Base-by-base conservation (phyloP, 2,329 filamentous ascomycete genomes). In the Proliferodiscus dingleyae region DNA sequence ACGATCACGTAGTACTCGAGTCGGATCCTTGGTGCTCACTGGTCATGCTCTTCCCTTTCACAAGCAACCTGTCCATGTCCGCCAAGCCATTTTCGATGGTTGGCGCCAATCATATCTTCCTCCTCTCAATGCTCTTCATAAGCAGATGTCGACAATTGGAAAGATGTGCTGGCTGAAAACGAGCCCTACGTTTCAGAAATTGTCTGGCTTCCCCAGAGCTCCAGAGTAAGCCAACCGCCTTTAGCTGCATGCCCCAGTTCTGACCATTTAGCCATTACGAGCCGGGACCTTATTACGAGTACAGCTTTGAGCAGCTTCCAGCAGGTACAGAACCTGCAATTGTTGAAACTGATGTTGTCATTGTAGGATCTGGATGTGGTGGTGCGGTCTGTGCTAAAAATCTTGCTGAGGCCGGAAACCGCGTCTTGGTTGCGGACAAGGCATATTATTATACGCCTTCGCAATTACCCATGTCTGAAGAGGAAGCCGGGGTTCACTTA, bases 321-420 rank as follows among this genome's bases (percentile, higher is more conserved):
- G 36, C 45, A 3, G 28, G 50, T 2, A 43, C 59, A 2, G 63
- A 60, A 5, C 70, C 78, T 0, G 79, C 82, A 51, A 72, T 74
- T 3, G 68, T 94, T 30, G 80, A 89, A 43, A 84, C 86, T 0
- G 91, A 96, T 63, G 80, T 95, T 1, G 80, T 95, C 32, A 81
- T 96, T 47, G 75, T 96, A 16, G 90, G 90, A 2, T 93, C 87
- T 29, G 90, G 90, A 22, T 94, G 87, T 57, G 90, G 90, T 51
- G 89, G 87, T 32, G 87, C 76, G 8, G 89, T 95, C 0, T 79
- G 77, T 28, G 89, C 90, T 19, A 90, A 90, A 65, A 84, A 87
- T 41, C 69, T 95, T 1, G 80, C 89, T 8, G 83, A 89, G 64
- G 85, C 83, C 1, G 87, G 86, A 3, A 73, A 86, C 52, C 72